Evolutionary conservation across 2,329 filamentous ascomycete genomes (phyloP).

Genomic region (Lasiodiplodia theobromae): DNA sequence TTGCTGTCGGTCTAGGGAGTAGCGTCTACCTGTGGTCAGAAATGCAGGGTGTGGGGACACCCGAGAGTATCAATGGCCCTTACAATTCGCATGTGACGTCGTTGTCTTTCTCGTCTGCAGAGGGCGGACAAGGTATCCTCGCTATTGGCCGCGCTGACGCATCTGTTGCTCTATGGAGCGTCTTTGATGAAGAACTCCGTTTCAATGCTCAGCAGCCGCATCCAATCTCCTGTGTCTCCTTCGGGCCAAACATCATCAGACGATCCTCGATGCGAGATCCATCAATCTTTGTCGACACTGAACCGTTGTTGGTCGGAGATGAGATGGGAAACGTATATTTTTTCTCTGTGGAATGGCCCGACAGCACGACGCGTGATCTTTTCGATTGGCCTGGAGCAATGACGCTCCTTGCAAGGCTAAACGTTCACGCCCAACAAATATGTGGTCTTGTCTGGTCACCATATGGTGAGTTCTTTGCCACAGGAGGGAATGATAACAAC

Average conservation of each 20-base stretch:
- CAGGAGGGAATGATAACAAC: constrained; percentile 90
- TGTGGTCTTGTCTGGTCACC: constrained; percentile 91
- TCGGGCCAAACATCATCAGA: constrained; percentile 69
- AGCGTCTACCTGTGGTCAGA: constrained; percentile 92
- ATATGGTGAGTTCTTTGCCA: constrained; percentile 79
- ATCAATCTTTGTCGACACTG: constrained; percentile 66
- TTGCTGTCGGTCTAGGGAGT: constrained; percentile 83
- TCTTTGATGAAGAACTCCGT: constrained; percentile 72
- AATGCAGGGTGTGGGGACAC: constrained; percentile 67
- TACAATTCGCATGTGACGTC: constrained; percentile 71
- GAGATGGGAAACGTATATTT: constrained; percentile 84
- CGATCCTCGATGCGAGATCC: constrained; percentile 58
- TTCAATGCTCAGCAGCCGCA: constrained; percentile 77
- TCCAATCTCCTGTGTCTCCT: constrained; percentile 80
- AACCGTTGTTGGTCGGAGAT: constrained; percentile 88
- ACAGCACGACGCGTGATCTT: constrained; percentile 65
- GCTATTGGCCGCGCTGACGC: constrained; percentile 84
- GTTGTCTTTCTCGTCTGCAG: constrained; percentile 83
- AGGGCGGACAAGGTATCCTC: constrained; percentile 79
- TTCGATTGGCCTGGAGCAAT: constrained; percentile 80
- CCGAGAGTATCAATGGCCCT: constrained; percentile 62
- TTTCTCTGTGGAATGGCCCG: constrained; percentile 86
- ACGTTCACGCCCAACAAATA: constrained; percentile 84
- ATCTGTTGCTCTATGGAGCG: constrained; percentile 77
- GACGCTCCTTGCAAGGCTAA: constrained; percentile 77